These are phyloP conservation scores for Boletus barrowsii DNA, from an alignment of 768 basidiomycete species.

Conservation along the genomic window DNA sequence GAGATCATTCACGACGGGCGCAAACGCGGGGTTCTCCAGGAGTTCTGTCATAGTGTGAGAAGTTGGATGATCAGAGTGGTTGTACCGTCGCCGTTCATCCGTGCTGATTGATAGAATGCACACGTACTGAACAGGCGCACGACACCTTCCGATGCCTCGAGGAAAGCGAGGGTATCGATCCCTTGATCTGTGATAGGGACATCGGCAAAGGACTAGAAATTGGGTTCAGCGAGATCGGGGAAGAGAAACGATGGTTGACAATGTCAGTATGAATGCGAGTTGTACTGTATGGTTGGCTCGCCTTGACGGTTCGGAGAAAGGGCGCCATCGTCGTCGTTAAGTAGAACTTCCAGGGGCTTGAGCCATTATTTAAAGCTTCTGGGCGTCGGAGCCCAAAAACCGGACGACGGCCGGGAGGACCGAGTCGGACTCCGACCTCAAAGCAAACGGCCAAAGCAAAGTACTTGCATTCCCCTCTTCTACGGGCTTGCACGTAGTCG, in stretches of 20 bases:
- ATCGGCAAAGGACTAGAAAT: constrained; percentile 81
- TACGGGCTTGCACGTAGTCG: too few species aligned
- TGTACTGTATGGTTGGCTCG: constrained; percentile 22
- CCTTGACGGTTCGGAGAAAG: constrained; percentile 70
- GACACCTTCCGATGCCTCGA: constrained; percentile 85
- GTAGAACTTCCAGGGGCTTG: too few species aligned
- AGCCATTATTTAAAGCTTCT: too few species aligned
- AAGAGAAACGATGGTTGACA: neutral
- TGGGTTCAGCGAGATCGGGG: neutral
- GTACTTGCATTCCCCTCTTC: too few species aligned
- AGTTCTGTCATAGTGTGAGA: constrained; percentile 14
- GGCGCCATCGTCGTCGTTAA: constrained; percentile 55
- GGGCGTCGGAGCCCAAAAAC: too few species aligned
- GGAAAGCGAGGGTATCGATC: constrained; percentile 83
- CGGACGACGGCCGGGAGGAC: too few species aligned
- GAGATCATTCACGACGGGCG: constrained; percentile 79
- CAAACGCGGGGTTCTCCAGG: constrained; percentile 54
- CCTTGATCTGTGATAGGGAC: constrained; percentile 84
- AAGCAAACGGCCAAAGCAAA: too few species aligned
- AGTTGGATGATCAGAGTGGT: neutral
- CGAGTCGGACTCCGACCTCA: too few species aligned
- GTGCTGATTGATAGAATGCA: neutral
- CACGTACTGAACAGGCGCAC: constrained; percentile 84
- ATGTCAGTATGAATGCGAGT: neutral
- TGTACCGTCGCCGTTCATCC: neutral